Evolutionary conservation across 345 rosid genomes (phyloP).

Genomic region (Litchi chinensis): DNA sequence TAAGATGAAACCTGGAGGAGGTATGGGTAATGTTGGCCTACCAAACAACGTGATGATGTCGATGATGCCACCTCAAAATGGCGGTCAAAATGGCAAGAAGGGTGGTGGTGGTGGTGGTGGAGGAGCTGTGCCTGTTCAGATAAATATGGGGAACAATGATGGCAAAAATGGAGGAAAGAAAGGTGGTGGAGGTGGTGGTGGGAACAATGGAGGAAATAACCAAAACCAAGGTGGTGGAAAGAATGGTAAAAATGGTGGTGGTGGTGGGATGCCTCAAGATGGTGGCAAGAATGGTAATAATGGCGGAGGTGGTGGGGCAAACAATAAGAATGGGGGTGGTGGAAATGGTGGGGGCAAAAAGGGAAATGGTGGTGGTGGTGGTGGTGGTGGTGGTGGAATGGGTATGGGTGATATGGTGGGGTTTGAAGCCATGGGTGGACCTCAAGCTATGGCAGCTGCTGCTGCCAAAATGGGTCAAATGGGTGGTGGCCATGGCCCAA

Average conservation of each 20-base stretch:
- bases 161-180: slow-evolving; percentile 55
- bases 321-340: slow-evolving; percentile 46
- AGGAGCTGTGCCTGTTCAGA: slow-evolving; percentile 41
- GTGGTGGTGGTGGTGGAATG: slow-evolving; percentile 46
- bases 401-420: slow-evolving; percentile 34
- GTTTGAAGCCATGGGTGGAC: slow-evolving; percentile 47
- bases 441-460: slow-evolving; percentile 22
- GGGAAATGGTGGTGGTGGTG: slow-evolving; percentile 42
- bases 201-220: slow-evolving; percentile 37
- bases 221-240: slow-evolving; percentile 49
- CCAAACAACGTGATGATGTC: slow-evolving; percentile 40
- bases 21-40: slow-evolving; percentile 39
- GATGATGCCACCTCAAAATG: slow-evolving; percentile 59
- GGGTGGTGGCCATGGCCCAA: neutral
- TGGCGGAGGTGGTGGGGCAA: slow-evolving; percentile 36
- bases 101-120: slow-evolving; percentile 56
- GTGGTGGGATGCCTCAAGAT: slow-evolving; percentile 32
- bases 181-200: slow-evolving; percentile 44
- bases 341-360: slow-evolving; percentile 54
- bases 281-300: slow-evolving; percentile 23
- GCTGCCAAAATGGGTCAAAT: slow-evolving; percentile 37
- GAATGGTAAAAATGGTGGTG: slow-evolving; percentile 44
- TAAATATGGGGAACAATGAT: slow-evolving; percentile 35
- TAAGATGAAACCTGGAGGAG: slow-evolving; percentile 52
- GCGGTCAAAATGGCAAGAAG: slow-evolving; percentile 42